Percentiles rank a stretch among this genome's conserved stretches.
Conservation (phyloP, 345 rosid genomes). For the Raphanus raphanistrum region DNA sequence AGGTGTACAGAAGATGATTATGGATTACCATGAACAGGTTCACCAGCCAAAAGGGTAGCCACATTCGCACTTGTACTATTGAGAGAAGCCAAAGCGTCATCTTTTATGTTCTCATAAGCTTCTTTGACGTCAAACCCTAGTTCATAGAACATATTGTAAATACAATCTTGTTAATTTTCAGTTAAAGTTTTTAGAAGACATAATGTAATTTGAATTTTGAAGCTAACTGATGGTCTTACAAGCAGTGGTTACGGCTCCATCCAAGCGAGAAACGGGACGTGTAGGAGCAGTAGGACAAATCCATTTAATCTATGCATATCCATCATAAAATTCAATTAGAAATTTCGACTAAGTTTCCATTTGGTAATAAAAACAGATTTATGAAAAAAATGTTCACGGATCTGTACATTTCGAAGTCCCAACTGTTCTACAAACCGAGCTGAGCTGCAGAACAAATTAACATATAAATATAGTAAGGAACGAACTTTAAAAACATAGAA, state of each 20-base stretch:
- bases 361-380: not conserved
- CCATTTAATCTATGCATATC: slow-evolving; percentile 66
- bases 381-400: not conserved
- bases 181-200: not conserved
- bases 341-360: not conserved
- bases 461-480: not conserved
- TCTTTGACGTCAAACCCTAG: slow-evolving; percentile 70
- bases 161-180: not conserved
- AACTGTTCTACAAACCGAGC: not conserved
- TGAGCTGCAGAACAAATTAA: slow-evolving; percentile 1
- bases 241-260: slow-evolving; percentile 74
- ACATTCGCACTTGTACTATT: slow-evolving; percentile 68
- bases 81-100: slow-evolving; percentile 58
- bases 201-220: not conserved
- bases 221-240: slow-evolving; percentile 40
- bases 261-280: slow-evolving; percentile 55
- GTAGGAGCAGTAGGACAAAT: slow-evolving; percentile 86
- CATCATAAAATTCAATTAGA: not conserved
- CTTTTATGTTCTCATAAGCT: slow-evolving; percentile 59
- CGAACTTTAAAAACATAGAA: not conserved
- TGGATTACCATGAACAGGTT: slow-evolving; percentile 60
- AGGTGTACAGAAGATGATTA: not conserved
- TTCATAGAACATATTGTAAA: not conserved
- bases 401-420: slow-evolving; percentile 3
- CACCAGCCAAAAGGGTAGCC: slow-evolving; percentile 57